Base-by-base conservation (phyloP, 768 basidiomycete genomes). In the Xerocomellus dryophilus region DNA sequence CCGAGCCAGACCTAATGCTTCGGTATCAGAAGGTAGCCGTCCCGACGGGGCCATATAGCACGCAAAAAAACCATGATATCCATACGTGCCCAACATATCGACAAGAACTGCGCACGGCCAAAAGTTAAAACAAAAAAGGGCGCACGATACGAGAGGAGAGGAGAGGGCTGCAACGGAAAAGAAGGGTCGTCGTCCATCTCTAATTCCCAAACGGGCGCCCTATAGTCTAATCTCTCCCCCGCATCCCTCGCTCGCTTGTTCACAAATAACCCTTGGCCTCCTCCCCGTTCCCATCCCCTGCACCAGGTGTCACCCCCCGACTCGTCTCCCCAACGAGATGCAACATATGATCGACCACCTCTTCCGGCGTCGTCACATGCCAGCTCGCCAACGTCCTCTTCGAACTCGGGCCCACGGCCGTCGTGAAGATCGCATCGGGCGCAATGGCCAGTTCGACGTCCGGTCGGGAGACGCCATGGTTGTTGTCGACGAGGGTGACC, bases 361-460 rank as follows among this genome's bases (percentile, higher is more conserved):
- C 93, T 49, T 82, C 82, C 14, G 95, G 90, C 43, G 86, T 84
- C 55, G 90, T 92, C 48, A 97, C 88, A 71, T 97, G 94, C 92
- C 93, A 96, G 43, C 81, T 82, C 18, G 93, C 95, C 46, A 94
- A 75, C 44, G 95, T 98, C 62, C 90, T 82, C 76, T 96, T 96
- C 64, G 81, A 84, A 62, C 85, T 85, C 56, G 90, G 89, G 2
- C 95, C 95, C n/a, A 98, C 93, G 27, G 92, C 88, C 7, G 92
- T 93, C 20, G 94, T 91, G 78, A 96, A 98, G 41, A 96, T 76
- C 21, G 80, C 83, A 6, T 90, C 88, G 7, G 83, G 78, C 43
- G 69, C 65, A 65, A 96, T 79, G 39, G 75, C 71, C 25, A 96
- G 78, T 43, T 89, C 78, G 25, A 90, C 76, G 51, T 71, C 73